phyloP scores from a whole-genome alignment of 306 rosid species.

The Trifolium fragiferum region DNA sequence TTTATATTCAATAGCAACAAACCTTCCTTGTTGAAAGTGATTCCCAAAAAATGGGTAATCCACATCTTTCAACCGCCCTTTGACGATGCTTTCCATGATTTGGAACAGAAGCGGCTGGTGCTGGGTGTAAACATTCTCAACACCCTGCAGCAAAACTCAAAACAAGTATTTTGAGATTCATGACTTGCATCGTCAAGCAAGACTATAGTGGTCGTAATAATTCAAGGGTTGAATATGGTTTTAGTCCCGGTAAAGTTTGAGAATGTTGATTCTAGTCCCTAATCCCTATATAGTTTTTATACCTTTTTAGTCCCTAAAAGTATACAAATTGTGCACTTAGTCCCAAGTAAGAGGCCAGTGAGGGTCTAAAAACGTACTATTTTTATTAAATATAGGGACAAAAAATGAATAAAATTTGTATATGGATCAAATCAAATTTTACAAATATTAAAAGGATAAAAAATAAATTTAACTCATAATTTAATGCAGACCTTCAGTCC shows the following conservation, averaged over 20 bases:
- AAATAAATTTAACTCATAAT: background rate
- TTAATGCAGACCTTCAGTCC: constrained; percentile 77
- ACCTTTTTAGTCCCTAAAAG: background rate
- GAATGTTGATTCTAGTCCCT: background rate
- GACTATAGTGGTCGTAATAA: constrained; percentile 29
- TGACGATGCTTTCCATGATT: constrained; percentile 88
- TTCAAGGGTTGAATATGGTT: background rate
- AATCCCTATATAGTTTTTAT: constrained; percentile 5
- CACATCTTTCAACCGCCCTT: constrained; percentile 91
- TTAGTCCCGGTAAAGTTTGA: constrained; percentile 2
- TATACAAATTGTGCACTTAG: background rate
- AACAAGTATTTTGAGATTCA: constrained; percentile 32
- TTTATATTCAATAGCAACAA: constrained; percentile 47
- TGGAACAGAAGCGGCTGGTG: constrained; percentile 91
- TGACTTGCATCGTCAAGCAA: constrained; percentile 34
- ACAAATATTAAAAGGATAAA: background rate
- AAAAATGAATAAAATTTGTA: background rate
- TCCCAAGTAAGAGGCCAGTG: background rate
- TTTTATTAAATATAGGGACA: background rate
- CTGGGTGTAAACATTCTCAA: constrained; percentile 93
- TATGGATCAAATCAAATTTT: background rate
- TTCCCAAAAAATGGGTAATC: constrained; percentile 90
- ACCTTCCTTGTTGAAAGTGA: constrained; percentile 99
- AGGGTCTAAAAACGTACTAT: background rate
- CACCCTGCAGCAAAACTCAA: constrained; percentile 65